Evolutionary conservation across 257 asterid genomes (phyloP), one percentile per base, ranked within the genome.

Genomic region (Lycium ferocissimum): DNA sequence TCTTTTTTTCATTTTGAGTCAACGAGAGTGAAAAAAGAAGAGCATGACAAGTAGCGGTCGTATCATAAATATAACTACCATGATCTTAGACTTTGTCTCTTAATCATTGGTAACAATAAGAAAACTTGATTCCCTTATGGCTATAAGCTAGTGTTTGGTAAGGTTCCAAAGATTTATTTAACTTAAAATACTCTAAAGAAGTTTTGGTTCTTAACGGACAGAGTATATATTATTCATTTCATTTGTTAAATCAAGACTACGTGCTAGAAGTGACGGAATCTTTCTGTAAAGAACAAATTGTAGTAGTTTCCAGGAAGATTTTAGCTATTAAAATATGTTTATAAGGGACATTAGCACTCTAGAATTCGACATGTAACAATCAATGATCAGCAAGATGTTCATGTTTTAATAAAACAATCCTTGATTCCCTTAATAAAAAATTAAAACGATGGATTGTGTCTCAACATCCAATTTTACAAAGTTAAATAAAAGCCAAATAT

Each of bases 281-380:
- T 70, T 7, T 70, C 18, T 8, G 5, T 71, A 71, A 70, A 71
- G 33, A 71, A 71, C 79, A 71, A 69, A 71, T 18, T 71, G 13
- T 70, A 17, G 79, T 18, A 70, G 79, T 70, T 70, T 70, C 54
- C 51, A 40, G 33, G 56, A 70, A 70, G 54, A 43, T 40, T 70
- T 17, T 70, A 70, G 35, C 56, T 70, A 17, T 43, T 70, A 62
- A 11, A 63, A 49, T 80, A 80, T 53, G 51, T 81, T 67, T 35
- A 66, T 26, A 85, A 57, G 20, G 75, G 85, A 73, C 56, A 37
- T 62, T 26, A 6, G 9, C 79, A 83, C 45, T 84, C 73, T 37
- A 6, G 6, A 81, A 79, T 49, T 85, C 65, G 88, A 84, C 91
- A 49, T 87, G 89, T 86, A 82, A 84, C 80, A 66, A n/a, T 57